Base-by-base conservation (phyloP, 2,329 filamentous ascomycete species). In the Xylaria sp. region DNA sequence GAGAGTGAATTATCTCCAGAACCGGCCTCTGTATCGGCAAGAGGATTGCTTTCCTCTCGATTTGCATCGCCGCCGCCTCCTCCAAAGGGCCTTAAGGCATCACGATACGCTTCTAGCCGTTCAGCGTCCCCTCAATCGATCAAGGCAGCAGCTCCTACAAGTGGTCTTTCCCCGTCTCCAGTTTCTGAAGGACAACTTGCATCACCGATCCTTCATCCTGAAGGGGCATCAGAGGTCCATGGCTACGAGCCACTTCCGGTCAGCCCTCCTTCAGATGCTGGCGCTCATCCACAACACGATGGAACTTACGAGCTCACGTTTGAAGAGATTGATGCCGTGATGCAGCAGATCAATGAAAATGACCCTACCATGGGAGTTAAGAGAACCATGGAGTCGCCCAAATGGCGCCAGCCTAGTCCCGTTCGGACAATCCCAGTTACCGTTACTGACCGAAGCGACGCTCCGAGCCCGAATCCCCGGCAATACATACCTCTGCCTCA, bases 311-410 rank as follows among this genome's bases (percentile, higher is more conserved):
- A 84, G 70, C 84, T 83, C 6, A 88, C 90, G 0, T 93, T 93
- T 74, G 91, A 95, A 73, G 94, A 97, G 77, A 94, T 97, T 75
- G 94, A 97, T 82, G 93, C 92, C 53, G 90, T 97, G 61, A 97
- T 98, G 93, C 89, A 91, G 72, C 91, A 96, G 68, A 87, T 97
- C 74, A 91, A 93, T 74, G 87, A 90, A 67, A 88, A 85, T 57
- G 89, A 93, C 72, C 92, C 91, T 1, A 89, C 91, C 60, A 88
- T 92, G 78, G 92, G 92, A 13, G 88, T 93, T 67, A 92, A 93
- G 76, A 90, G 89, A 75, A 82, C 82, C 7, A 78, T 83, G 15
- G 82, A 85, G 54, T 79, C 83, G 20, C 79, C 84, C 5, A 78
- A 80, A 44, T 87, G 85, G 83, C 81, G 80, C 17, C 82, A 85